These are phyloP conservation scores for Pachysandra terminalis DNA, from an alignment of 164 flowering plant genomes.

Conservation along the genomic window DNA sequence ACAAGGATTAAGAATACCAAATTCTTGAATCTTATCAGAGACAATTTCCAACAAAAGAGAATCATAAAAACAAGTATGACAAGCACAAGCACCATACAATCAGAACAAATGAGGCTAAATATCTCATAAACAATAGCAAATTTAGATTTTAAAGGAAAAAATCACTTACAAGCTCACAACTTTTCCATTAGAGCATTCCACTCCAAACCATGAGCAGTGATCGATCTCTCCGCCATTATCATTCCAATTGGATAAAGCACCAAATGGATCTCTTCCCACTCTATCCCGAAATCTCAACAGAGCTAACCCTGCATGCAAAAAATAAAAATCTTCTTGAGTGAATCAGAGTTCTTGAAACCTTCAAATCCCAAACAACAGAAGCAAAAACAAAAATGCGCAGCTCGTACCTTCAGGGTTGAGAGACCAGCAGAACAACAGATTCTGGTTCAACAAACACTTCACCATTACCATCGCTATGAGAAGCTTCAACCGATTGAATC, in stretches of 20 bases:
- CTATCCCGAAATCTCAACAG: constrained; percentile 48
- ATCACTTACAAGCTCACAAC: constrained; percentile 59
- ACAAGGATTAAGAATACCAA: too few species aligned
- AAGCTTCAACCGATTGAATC: constrained; percentile 18
- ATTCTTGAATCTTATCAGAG: too few species aligned
- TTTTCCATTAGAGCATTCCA: constrained; percentile 55
- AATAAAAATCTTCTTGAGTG: not conserved
- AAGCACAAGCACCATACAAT: not conserved
- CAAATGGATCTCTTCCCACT: constrained; percentile 53
- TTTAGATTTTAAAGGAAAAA: too few species aligned
- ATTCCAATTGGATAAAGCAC: constrained; percentile 54
- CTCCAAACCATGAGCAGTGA: constrained; percentile 68
- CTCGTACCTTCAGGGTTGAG: constrained; percentile 61
- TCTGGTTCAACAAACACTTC: constrained; percentile 21
- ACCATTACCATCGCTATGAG: constrained; percentile 18
- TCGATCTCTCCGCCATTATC: constrained; percentile 27
- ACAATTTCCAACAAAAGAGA: not conserved
- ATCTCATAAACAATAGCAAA: too few species aligned
- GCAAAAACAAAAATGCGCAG: not conserved
- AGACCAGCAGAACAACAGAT: constrained; percentile 33
- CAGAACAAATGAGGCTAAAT: too few species aligned
- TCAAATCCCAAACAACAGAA: too few species aligned
- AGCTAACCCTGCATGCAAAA: constrained; percentile 47
- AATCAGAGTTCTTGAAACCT: not conserved
- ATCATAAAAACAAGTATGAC: not conserved